These are phyloP conservation scores for Blastocystis sp. DNA, from an alignment of 352 stramenopile genomes.

Conservation along the genomic window DNA sequence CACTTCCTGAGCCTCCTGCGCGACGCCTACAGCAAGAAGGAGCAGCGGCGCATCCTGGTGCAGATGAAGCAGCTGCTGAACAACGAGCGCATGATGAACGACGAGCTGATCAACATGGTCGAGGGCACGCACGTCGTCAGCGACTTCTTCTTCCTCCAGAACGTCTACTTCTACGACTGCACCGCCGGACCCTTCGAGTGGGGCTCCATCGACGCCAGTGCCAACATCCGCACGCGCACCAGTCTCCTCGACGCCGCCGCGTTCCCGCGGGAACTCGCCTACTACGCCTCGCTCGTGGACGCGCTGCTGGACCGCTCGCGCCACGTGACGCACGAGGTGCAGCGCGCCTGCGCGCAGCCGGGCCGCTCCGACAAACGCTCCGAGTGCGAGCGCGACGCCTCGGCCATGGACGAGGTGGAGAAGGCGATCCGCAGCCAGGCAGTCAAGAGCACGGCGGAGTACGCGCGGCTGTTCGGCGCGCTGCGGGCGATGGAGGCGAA, in stretches of 20 bases:
- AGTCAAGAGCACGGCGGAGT: neutral
- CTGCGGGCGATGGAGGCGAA: neutral
- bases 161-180: constrained; percentile 22
- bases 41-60: constrained; percentile 74
- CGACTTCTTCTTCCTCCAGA: constrained; percentile 35
- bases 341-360: neutral
- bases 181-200: constrained; percentile 58
- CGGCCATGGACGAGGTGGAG: neutral
- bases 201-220: constrained; percentile 12
- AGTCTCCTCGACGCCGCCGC: neutral
- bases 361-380: neutral
- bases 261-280: neutral
- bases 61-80: constrained; percentile 77
- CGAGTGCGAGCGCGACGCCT: neutral
- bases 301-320: neutral
- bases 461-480: neutral
- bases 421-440: neutral
- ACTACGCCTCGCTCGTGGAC: neutral
- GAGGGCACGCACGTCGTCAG: constrained; percentile 36
- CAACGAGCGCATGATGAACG: constrained; percentile 73
- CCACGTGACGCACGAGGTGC: neutral
- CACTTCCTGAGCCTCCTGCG: constrained; percentile 23
- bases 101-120: constrained; percentile 32
- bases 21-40: constrained; percentile 24
- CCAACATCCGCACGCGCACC: constrained; percentile 25